Evolutionary conservation across 225 moss, liverwort and hornwort species (phyloP).

Genomic region (Antitrichia curtipendula): DNA sequence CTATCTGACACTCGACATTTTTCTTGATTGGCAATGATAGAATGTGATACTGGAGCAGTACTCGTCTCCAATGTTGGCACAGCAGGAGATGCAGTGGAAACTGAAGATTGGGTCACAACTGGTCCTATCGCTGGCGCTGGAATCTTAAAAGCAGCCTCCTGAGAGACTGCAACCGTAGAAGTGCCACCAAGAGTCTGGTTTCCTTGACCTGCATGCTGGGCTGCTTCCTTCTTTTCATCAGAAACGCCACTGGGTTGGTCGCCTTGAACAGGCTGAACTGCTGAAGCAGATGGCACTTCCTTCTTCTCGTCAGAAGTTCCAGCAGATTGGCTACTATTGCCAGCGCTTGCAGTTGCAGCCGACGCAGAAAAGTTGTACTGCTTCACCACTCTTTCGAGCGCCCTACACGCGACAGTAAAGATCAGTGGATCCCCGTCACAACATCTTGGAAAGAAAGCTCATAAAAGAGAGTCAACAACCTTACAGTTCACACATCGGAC

Average conservation of each 20-base stretch:
- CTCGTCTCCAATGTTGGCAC: neutral
- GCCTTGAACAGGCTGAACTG: constrained; percentile 5
- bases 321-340: constrained; percentile 8
- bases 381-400: constrained; percentile 64
- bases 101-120: neutral
- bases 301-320: constrained; percentile 31
- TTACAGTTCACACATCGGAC: neutral
- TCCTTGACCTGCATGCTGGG: constrained; percentile 3
- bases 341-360: neutral
- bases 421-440: neutral
- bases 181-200: neutral
- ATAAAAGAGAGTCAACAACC: neutral
- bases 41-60: neutral
- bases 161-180: neutral
- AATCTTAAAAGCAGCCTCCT: constrained; percentile 1
- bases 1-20: neutral
- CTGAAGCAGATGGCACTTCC: constrained; percentile 6
- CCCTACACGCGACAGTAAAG: constrained; percentile 39
- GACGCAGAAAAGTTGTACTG: constrained; percentile 51
- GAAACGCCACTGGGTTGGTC: constrained; percentile 3
- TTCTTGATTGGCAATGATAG: constrained; percentile 3
- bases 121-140: constrained; percentile 3
- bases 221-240: constrained; percentile 17
- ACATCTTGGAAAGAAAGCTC: neutral
- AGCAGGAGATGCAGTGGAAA: neutral